A percentile compares a stretch with the other conserved stretches of the same genome.
Evolutionary conservation across 345 rosid genomes (phyloP).

Genomic region (Isatis tinctoria): DNA sequence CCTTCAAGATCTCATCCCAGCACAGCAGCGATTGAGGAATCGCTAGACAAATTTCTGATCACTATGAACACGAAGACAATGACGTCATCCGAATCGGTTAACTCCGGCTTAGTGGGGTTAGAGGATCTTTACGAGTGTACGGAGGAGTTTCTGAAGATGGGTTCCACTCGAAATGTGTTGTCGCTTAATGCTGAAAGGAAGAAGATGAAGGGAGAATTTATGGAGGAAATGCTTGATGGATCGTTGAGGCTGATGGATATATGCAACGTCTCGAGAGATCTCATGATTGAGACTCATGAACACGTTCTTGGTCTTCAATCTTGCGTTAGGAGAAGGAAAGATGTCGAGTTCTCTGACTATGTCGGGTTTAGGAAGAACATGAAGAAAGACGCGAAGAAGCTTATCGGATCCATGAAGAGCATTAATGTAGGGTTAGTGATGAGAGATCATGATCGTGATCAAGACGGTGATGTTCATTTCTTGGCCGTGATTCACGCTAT

Average conservation of each 20-base stretch:
- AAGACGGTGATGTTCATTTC: conserved; percentile 36
- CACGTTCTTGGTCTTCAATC: conserved; percentile 51
- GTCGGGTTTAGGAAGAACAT: conserved; percentile 47
- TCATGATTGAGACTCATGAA: conserved; percentile 46
- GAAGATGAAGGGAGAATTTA: conserved; percentile 30
- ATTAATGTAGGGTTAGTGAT: conserved; percentile 34
- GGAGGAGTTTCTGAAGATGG: conserved; percentile 55
- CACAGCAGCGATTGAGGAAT: conserved; percentile 47
- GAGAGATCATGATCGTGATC: neutral
- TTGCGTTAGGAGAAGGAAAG: conserved; percentile 42
- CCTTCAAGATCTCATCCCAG: conserved; percentile 76
- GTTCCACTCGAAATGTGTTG: conserved; percentile 46
- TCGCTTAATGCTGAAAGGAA: conserved; percentile 8
- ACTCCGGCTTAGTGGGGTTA: conserved; percentile 35
- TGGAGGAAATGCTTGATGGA: conserved; percentile 54
- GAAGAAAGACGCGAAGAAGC: conserved; percentile 54
- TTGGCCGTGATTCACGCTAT: conserved; percentile 42
- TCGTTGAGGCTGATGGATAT: conserved; percentile 56
- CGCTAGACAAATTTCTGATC: conserved; percentile 41
- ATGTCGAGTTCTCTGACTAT: conserved; percentile 26
- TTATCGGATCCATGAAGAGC: conserved; percentile 43
- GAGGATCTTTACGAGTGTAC: conserved; percentile 44
- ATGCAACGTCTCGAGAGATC: conserved; percentile 58
- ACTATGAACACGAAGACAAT: conserved; percentile 31
- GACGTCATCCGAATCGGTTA: conserved; percentile 40